Conservation (phyloP, 2,329 filamentous ascomycete species). For the Aschersonia sp. region DNA sequence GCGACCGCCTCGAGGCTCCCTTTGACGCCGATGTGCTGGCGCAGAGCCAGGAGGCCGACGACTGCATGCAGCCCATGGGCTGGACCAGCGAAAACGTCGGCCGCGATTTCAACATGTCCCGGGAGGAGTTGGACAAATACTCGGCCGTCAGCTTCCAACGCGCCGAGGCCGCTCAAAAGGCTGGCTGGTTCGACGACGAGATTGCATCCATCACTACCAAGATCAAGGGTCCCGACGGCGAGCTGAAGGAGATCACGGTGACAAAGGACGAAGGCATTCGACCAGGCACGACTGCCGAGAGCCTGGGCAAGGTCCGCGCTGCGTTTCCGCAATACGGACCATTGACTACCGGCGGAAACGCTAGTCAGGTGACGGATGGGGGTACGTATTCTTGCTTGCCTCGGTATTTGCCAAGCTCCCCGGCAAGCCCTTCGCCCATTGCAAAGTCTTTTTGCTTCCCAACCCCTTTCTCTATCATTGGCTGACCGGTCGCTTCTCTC, state of each 20-base stretch:
- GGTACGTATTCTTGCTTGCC: constrained; percentile 26
- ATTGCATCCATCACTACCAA: constrained; percentile 76
- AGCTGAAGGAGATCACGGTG: constrained; percentile 62
- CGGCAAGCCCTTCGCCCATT: too few relatives aligned
- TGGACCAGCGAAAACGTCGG: constrained; percentile 96
- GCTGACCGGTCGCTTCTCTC: too few relatives aligned
- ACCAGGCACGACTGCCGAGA: constrained; percentile 75
- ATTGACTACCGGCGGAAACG: constrained; percentile 81
- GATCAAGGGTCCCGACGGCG: constrained; percentile 71
- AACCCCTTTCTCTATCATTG: too few relatives aligned
- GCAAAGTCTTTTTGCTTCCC: too few relatives aligned
- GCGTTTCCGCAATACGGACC: constrained; percentile 87
- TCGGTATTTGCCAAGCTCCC: not conserved
- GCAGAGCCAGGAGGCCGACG: constrained; percentile 59
- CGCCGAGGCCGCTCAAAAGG: constrained; percentile 81
- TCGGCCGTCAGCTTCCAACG: constrained; percentile 77
- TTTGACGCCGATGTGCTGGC: constrained; percentile 64
- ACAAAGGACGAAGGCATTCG: constrained; percentile 83
- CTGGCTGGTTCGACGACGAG: constrained; percentile 84
- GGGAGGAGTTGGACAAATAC: constrained; percentile 71
- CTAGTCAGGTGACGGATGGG: constrained; percentile 88
- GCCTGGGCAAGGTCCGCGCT: constrained; percentile 67
- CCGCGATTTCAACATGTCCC: constrained; percentile 71
- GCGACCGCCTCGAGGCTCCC: constrained; percentile 53
- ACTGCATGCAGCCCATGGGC: constrained; percentile 93